These are phyloP conservation scores for Pulveroboletus sp. DNA, from an alignment of 768 basidiomycete genomes.

Conservation along the genomic window DNA sequence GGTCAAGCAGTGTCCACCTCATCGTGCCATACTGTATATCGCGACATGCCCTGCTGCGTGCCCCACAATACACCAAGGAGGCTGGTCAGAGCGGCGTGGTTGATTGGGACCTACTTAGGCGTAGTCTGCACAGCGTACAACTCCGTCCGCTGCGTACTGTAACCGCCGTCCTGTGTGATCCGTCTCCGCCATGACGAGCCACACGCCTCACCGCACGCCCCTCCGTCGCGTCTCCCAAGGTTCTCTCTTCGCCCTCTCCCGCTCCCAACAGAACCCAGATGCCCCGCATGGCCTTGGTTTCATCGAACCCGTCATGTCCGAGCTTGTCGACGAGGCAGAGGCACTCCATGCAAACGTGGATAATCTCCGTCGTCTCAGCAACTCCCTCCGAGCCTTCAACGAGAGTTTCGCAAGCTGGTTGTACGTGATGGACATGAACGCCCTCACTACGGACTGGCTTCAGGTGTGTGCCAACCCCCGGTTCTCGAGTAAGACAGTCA, in stretches of 20 bases:
- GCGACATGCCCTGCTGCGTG: too few relatives aligned
- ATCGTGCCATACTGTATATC: too few relatives aligned
- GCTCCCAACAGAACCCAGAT: slow-evolving; percentile 60
- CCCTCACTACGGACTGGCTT: slow-evolving; percentile 89
- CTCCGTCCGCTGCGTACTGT: too few relatives aligned
- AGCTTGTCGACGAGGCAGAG: slow-evolving; percentile 86
- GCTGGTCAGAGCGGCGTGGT: too few relatives aligned
- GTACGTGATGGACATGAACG: slow-evolving; percentile 92
- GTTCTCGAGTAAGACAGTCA: background rate
- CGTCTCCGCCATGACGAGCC: slow-evolving; percentile 7
- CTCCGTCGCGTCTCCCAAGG: slow-evolving; percentile 88
- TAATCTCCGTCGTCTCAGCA: slow-evolving; percentile 63
- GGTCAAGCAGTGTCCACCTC: too few relatives aligned
- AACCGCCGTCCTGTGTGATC: background rate
- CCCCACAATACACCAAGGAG: too few relatives aligned
- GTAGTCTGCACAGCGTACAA: too few relatives aligned
- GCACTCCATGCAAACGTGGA: slow-evolving; percentile 71
- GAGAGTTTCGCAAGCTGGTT: slow-evolving; percentile 90
- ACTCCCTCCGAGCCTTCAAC: slow-evolving; percentile 80
- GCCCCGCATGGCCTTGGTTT: slow-evolving; percentile 84
- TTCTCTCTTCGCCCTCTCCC: slow-evolving; percentile 80
- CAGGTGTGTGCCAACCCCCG: slow-evolving; percentile 43
- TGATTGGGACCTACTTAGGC: too few relatives aligned
- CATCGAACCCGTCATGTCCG: slow-evolving; percentile 76
- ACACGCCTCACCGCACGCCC: slow-evolving; percentile 62